These are phyloP conservation scores for Penicillium flavigenum DNA, from an alignment of 495 filamentous ascomycete species.

Conservation along the genomic window DNA sequence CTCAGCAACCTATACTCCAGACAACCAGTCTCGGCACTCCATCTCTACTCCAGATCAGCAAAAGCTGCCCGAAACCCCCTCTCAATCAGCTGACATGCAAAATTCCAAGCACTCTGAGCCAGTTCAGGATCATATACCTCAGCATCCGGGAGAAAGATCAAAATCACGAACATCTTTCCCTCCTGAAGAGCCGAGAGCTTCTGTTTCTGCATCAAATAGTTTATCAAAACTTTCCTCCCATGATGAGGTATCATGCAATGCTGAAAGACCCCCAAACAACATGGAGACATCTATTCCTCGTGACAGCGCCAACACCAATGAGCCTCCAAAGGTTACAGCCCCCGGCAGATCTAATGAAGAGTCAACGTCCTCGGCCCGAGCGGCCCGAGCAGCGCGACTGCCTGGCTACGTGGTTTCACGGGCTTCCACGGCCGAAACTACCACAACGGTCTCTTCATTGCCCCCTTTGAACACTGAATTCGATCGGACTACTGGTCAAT, in stretches of 20 bases:
- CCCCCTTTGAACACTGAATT: constrained; percentile 36
- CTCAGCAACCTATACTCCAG: constrained; percentile 22
- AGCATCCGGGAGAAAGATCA: constrained; percentile 30
- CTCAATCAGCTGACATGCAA: constrained; percentile 21
- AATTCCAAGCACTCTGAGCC: constrained; percentile 32
- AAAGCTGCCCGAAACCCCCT: constrained; percentile 24
- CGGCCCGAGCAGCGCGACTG: constrained; percentile 29
- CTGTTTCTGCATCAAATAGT: constrained; percentile 36
- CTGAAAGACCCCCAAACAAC: constrained; percentile 43
- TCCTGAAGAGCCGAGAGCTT: constrained; percentile 33
- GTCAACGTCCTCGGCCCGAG: constrained; percentile 18
- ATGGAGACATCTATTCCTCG: constrained; percentile 41
- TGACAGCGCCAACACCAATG: constrained; percentile 29
- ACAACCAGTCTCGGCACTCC: constrained; percentile 27
- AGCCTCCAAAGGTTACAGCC: constrained; percentile 23
- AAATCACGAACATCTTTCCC: constrained; percentile 43
- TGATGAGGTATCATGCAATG: constrained; percentile 40
- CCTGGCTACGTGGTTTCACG: constrained; percentile 40
- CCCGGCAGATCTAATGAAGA: constrained; percentile 27
- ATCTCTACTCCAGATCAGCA: constrained; percentile 27
- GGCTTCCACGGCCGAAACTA: constrained; percentile 35
- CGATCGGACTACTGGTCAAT: constrained; percentile 19
- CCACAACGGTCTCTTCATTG: constrained; percentile 31
- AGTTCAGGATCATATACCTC: constrained; percentile 19
- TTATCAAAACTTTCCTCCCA: constrained; percentile 29